Conservation (phyloP, 345 rosid genomes). For the Salix exigua region DNA sequence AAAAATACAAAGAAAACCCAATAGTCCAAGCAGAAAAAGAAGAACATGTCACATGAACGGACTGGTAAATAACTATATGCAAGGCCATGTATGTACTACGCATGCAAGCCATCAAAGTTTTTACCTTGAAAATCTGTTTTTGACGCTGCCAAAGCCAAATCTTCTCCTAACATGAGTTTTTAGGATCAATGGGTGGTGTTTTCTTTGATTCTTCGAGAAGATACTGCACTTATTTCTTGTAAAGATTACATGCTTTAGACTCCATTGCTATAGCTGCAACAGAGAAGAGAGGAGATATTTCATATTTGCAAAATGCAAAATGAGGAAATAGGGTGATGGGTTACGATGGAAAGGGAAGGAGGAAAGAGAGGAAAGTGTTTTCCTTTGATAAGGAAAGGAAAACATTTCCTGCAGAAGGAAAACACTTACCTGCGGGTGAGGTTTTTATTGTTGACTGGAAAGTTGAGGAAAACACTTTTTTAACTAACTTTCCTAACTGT, state of each 20-base stretch:
- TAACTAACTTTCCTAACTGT: too few relatives aligned
- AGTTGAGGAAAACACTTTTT: too few relatives aligned
- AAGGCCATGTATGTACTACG: background rate
- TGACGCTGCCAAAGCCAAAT: background rate
- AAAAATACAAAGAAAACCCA: background rate
- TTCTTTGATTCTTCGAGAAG: background rate
- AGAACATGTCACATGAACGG: background rate
- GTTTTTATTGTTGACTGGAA: too few relatives aligned
- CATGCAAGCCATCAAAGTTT: background rate
- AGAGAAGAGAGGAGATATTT: background rate
- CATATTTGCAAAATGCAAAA: background rate
- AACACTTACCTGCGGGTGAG: too few relatives aligned
- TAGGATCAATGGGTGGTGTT: background rate
- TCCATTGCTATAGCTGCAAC: constrained; percentile 9
- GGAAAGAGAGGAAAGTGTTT: too few relatives aligned
- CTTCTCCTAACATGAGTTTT: background rate
- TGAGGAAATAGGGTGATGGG: too few relatives aligned
- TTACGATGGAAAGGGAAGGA: too few relatives aligned
- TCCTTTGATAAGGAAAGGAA: too few relatives aligned
- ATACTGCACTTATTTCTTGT: background rate
- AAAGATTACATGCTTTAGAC: background rate
- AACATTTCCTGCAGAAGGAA: too few relatives aligned
- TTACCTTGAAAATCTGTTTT: constrained; percentile 16
- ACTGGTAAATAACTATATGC: background rate
- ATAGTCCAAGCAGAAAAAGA: background rate